Conservation (phyloP, 345 rosid species). For the Moricandia moricandioides region DNA sequence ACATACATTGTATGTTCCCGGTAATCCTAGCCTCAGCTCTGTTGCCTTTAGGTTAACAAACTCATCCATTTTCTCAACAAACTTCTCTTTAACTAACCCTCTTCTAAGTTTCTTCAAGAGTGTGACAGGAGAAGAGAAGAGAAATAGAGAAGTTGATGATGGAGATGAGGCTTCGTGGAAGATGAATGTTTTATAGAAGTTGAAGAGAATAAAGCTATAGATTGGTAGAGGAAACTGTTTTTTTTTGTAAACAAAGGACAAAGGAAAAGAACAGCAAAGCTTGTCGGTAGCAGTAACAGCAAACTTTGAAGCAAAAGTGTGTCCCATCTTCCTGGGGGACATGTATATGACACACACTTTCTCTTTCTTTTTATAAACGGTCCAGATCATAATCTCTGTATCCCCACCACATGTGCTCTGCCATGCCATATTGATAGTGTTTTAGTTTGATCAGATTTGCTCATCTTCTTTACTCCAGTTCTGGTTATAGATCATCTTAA, state of each 20-base stretch:
- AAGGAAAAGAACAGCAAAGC: constrained; percentile 12
- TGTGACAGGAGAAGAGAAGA: not conserved
- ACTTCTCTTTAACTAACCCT: not conserved
- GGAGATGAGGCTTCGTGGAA: constrained; percentile 26
- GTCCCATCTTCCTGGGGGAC: constrained; percentile 36
- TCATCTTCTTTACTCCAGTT: not conserved
- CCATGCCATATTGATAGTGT: not conserved
- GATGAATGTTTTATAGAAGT: constrained; percentile 5
- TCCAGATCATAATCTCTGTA: not conserved
- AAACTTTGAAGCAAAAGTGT: constrained; percentile 60
- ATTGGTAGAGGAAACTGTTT: not conserved
- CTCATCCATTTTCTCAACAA: constrained; percentile 33
- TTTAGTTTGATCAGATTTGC: not conserved
- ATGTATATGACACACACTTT: not conserved
- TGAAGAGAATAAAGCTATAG: not conserved
- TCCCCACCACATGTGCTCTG: not conserved
- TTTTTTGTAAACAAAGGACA: not conserved
- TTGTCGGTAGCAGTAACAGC: constrained; percentile 68
- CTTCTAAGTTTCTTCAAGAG: not conserved
- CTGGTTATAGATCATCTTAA: not conserved
- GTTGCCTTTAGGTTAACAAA: constrained; percentile 59
- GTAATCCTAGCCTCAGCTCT: constrained; percentile 78
- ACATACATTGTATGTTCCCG: constrained; percentile 49
- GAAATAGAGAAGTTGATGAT: constrained; percentile 10
- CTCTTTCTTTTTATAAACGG: not conserved